Percentiles rank a stretch among this genome's conserved stretches.
phyloP scores from a whole-genome alignment of 148 eudicot species.

The Vaccinium corymbosum region DNA sequence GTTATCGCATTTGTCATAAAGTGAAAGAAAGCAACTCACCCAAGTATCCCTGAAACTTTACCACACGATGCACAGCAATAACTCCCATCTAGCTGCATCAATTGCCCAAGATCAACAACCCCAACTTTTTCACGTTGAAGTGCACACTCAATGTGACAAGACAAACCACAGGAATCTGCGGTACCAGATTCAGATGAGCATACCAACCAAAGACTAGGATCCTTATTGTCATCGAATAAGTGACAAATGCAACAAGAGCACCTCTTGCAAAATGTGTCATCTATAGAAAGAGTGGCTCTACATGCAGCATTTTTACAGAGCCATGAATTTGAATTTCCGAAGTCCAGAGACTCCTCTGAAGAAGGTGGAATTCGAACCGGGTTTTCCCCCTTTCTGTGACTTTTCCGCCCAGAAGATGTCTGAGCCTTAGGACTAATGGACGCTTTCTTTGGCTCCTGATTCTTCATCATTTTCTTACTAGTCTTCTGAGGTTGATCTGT shows the following conservation, averaged over 20 bases:
- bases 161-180: constrained; percentile 64
- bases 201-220: constrained; percentile 94
- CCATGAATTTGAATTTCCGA: constrained; percentile 40
- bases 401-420: constrained; percentile 32
- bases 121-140: constrained; percentile 60
- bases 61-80: constrained; percentile 92
- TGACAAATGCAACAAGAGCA: constrained; percentile 95
- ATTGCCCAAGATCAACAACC: constrained; percentile 69
- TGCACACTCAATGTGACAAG: constrained; percentile 96
- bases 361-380: constrained; percentile 31
- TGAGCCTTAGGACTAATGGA: constrained; percentile 28
- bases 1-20: constrained; percentile 2
- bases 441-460: constrained; percentile 38
- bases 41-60: constrained; percentile 77
- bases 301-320: constrained; percentile 86
- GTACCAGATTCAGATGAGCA: constrained; percentile 62
- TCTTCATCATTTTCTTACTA: constrained; percentile 35
- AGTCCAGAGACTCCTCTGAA: constrained; percentile 30
- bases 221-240: constrained; percentile 83
- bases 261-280: constrained; percentile 77
- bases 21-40: constrained; percentile 46
- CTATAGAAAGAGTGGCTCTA: constrained; percentile 51
- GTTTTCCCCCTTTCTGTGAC: constrained; percentile 47
- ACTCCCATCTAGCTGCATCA: constrained; percentile 84
- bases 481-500: constrained; percentile 38